Percentiles rank a stretch among this genome's conserved stretches.
Conservation (phyloP, 1,284 basidiomycete species). For the Pseudozyma sp. region DNA sequence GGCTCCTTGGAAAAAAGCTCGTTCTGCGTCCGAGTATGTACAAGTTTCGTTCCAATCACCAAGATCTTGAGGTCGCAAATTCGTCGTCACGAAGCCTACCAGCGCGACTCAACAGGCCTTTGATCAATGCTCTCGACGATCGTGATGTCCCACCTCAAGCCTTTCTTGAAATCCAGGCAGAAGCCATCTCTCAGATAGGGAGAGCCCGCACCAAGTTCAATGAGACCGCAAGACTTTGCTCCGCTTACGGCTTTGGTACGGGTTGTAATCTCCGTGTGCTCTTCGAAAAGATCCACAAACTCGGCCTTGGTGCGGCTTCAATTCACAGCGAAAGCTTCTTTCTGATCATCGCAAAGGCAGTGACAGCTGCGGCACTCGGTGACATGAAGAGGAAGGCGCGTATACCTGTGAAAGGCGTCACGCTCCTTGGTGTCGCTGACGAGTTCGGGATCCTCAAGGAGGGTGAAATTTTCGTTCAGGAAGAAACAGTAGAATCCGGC, state of each 20-base stretch:
- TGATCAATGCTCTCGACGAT: conserved; percentile 41
- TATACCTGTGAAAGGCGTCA: conserved; percentile 32
- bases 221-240: conserved; percentile 26
- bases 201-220: conserved; percentile 23
- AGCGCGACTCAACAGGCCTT: conserved; percentile 39
- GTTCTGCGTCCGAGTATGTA: conserved; percentile 31
- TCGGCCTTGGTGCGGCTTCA: conserved; percentile 15
- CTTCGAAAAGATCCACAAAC: conserved; percentile 29
- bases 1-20: no score
- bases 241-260: conserved; percentile 31
- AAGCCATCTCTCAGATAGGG: conserved; percentile 29
- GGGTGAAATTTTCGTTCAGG: conserved; percentile 42
- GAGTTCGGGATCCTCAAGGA: conserved; percentile 43
- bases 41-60: conserved; percentile 30
- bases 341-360: conserved; percentile 17
- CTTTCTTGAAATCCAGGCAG: conserved; percentile 26
- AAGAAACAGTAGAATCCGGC: conserved; percentile 20
- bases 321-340: conserved; percentile 32
- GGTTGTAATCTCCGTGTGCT: conserved; percentile 23
- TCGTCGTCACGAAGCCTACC: conserved; percentile 21
- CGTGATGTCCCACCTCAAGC: conserved; percentile 12
- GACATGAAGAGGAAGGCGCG: conserved; percentile 49
- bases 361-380: conserved; percentile 36
- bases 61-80: conserved; percentile 36
- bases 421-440: conserved; percentile 42